Evolutionary conservation across 306 rosid species (phyloP), one percentile per base, ranked within the genome.

Genomic region (Vachellia pachyceras): DNA sequence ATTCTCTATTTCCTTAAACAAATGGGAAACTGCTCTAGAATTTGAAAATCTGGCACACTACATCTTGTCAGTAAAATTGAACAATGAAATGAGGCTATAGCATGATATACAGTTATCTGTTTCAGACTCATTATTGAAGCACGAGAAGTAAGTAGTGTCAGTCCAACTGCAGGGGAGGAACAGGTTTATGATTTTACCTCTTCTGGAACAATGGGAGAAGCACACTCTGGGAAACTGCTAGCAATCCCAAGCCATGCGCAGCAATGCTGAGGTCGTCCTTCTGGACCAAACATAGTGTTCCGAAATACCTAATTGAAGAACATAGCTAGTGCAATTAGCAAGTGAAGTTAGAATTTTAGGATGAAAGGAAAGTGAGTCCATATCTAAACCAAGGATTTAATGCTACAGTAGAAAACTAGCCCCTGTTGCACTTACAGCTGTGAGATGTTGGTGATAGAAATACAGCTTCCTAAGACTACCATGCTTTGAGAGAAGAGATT

Each of bases 221-320:
- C 92, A 85, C 98, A 95, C 83, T 95, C 99, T 20, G 98, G 98
- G 84, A 95, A 93, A 89, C 99, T 95, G 86, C 99, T 95, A 63
- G 99, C 99, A 71, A 95, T 85, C 69, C 99, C 97, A 83, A 93
- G 98, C 99, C 99, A 95, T 58, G 99, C 97, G 88, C 99, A 95
- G 70, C 99, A 95, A 88, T 95, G 99, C 55, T 95, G 98, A 73
- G 99, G 99, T 79, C 98, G 97, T 46, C 99, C 99, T 89, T 95
- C 99, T 29, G 99, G 98, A 76, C 99, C 99, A 88, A 95, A 95
- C 98, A 95, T 95, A 44, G 99, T 95, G 88, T 95, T 95, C 82
- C 99, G 94, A 80, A 95, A 95, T 66, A 95, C 98, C 99, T 95
- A 44, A 75, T 23, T 44, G 23, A 73, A 83, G 77, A 83, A 80